Conservation (phyloP, 2,329 filamentous ascomycete genomes). For the Colletotrichum tofieldiae region DNA sequence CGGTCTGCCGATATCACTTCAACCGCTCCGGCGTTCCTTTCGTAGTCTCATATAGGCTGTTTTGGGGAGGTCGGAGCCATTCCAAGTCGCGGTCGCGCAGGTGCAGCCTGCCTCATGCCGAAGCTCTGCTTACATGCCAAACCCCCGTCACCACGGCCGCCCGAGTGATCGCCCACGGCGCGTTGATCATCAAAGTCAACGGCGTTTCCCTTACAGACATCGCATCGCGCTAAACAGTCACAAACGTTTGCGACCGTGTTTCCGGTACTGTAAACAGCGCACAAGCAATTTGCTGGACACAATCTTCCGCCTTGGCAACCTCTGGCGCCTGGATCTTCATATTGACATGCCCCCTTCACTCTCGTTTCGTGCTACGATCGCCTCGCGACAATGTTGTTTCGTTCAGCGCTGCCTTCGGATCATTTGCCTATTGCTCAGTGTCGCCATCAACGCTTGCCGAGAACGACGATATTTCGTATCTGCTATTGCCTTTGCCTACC, state of each 20-base stretch:
- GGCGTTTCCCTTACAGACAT: background rate
- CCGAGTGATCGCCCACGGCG: background rate
- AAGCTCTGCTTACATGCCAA: background rate
- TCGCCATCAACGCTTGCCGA: background rate
- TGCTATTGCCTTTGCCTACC: slow-evolving; percentile 12
- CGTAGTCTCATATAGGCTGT: background rate
- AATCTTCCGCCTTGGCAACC: slow-evolving; percentile 39
- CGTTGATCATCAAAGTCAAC: background rate
- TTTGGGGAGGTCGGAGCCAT: background rate
- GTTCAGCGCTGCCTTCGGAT: background rate
- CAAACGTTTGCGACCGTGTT: background rate
- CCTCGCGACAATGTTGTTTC: background rate
- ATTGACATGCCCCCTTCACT: slow-evolving; percentile 6
- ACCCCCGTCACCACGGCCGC: background rate
- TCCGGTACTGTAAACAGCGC: background rate
- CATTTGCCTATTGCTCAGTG: background rate
- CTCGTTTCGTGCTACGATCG: background rate
- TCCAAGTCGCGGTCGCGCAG: background rate
- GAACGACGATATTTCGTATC: background rate
- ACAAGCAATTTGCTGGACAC: background rate
- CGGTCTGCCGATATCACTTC: background rate
- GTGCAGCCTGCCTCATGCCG: background rate
- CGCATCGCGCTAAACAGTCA: background rate
- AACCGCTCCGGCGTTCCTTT: too few species aligned
- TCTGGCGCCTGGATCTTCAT: slow-evolving; percentile 7